Evolutionary conservation across 139 green algal species (phyloP).

Genomic region (Gonium pectorale): DNA sequence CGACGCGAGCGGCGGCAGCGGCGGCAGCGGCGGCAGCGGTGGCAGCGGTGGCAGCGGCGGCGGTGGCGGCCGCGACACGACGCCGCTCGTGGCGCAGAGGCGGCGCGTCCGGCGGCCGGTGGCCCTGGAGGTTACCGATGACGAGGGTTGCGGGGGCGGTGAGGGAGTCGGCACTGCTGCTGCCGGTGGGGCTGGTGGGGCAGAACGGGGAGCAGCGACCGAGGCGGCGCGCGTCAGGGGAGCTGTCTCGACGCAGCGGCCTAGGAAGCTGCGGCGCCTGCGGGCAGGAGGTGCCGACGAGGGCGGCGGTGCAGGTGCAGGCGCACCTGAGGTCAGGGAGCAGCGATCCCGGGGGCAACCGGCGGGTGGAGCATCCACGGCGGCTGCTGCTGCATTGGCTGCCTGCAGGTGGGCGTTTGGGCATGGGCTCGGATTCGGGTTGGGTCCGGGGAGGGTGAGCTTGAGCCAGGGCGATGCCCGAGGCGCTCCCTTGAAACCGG

Average conservation of each 20-base stretch:
- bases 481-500: too few species aligned
- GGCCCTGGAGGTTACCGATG: background rate
- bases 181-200: too few species aligned
- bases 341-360: too few species aligned
- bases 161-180: too few species aligned
- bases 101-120: background rate
- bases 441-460: too few species aligned
- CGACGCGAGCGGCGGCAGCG: background rate
- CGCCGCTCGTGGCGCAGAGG: constrained; percentile 1
- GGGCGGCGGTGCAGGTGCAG: background rate
- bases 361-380: too few species aligned
- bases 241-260: background rate
- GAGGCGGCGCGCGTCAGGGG: too few species aligned
- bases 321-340: background rate
- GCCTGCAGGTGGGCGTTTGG: too few species aligned
- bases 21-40: background rate
- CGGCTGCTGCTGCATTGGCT: too few species aligned
- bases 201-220: too few species aligned
- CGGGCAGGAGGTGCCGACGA: background rate
- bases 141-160: background rate
- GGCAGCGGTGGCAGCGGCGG: background rate
- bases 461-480: too few species aligned
- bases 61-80: constrained; percentile 5
- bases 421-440: too few species aligned
- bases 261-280: constrained; percentile 25